These are phyloP conservation scores for Thalassiosira sp. DNA, from an alignment of 352 stramenopile genomes.

Conservation along the genomic window DNA sequence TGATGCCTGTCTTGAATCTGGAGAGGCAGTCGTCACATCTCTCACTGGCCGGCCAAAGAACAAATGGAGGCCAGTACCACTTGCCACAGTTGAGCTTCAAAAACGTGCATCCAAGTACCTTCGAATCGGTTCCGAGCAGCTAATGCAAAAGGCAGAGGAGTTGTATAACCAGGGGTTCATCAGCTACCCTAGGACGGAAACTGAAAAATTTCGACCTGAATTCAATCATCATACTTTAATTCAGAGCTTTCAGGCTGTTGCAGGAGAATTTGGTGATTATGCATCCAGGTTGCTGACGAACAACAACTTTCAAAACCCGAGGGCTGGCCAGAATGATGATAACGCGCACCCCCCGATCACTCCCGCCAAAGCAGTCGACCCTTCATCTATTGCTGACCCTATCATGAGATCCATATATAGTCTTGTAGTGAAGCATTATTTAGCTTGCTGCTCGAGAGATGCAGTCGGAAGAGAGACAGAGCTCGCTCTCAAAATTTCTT, in stretches of 20 bases:
- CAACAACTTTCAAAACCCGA: constrained; percentile 84
- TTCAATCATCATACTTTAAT: constrained; percentile 80
- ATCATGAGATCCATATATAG: constrained; percentile 95
- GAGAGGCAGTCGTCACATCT: constrained; percentile 70
- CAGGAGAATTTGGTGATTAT: constrained; percentile 68
- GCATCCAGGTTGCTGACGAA: constrained; percentile 64
- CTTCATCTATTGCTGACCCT: constrained; percentile 80
- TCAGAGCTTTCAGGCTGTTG: constrained; percentile 67
- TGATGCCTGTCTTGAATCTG: constrained; percentile 83
- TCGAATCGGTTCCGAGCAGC: constrained; percentile 92
- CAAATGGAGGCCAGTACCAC: constrained; percentile 94
- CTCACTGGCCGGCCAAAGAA: constrained; percentile 83
- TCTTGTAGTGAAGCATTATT: constrained; percentile 96
- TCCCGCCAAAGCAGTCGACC: constrained; percentile 92
- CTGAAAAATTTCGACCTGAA: constrained; percentile 95
- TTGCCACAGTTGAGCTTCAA: constrained; percentile 99
- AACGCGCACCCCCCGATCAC: constrained; percentile 99
- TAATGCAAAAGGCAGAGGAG: constrained; percentile 88
- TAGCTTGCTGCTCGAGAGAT: constrained; percentile 97
- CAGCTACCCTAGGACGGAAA: constrained; percentile 99
- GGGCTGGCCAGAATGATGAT: constrained; percentile 90
- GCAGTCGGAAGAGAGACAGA: constrained; percentile 82
- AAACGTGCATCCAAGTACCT: constrained; percentile 95
- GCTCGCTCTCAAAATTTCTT: constrained; percentile 86
- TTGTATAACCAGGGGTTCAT: constrained; percentile 97